Base-by-base conservation (phyloP, 306 rosid species). In the Vigna reflexopilosa region DNA sequence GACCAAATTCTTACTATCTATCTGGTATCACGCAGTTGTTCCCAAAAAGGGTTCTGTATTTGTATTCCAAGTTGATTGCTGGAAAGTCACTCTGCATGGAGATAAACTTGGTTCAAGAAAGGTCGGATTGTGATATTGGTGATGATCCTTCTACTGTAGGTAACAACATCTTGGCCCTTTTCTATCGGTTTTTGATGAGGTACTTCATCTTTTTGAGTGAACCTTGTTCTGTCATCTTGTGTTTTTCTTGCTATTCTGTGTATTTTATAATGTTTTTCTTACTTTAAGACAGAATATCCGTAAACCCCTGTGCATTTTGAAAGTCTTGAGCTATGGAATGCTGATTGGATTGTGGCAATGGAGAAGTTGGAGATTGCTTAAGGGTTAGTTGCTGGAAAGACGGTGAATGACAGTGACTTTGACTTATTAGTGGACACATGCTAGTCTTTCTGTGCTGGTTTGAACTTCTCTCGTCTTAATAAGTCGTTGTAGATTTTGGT, bases 81-180 rank as follows among this genome's bases (percentile, higher is more conserved):
- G 91, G 92, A 91, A 95, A 85, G 83, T 91, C 65, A 92, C 98
- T 24, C 70, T 95, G 82, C 88, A 81, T 2, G 97, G 97, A 66
- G 93, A 92, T 85, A 92, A 91, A 83, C 95, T 91, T 66, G 70
- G 82, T 71, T 89, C 97, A 63, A 89, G 98, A 79, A 86, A 83
- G 66, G 79, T 81, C 47, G 80, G 88, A 64, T 72, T 84, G 48
- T 80, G 82, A 82, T 84, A 67, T 44, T 45, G 16, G 54, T 40
- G 40, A 55, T 40, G n/a, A 76, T 71, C 47, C 24, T 79, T 79
- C 19, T 66, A 56, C 38, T 73, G 42, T 26, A 42, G 79, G 80
- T 73, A 67, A 69, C 20, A 20, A 20, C 69, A 70, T 79, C 36
- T 55, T 61, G n/a, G 49, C 19, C 40, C 4, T 56, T 16, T 28